Evolutionary conservation across 2,329 filamentous ascomycete genomes (phyloP).

Genomic region (Xylaria digitata): DNA sequence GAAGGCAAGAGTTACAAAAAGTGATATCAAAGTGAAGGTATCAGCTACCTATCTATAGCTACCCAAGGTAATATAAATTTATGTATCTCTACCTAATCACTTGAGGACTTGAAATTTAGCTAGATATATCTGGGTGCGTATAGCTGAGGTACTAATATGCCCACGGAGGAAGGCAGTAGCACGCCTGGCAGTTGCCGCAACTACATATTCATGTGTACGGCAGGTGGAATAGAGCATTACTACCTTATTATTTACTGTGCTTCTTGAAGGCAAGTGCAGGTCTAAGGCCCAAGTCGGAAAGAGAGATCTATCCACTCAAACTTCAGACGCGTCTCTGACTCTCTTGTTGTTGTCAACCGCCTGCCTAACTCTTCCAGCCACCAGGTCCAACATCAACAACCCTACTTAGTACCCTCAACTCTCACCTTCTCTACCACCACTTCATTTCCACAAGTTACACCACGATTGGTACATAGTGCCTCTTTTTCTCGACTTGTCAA

Average conservation of each 20-base stretch:
- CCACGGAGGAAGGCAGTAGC: neutral
- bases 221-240: neutral
- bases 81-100: no score
- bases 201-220: neutral
- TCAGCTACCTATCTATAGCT: no score
- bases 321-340: neutral
- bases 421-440: slow-evolving; percentile 23
- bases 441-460: slow-evolving; percentile 6
- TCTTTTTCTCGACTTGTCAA: slow-evolving; percentile 20
- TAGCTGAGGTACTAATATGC: neutral
- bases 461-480: slow-evolving; percentile 23
- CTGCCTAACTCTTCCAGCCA: slow-evolving; percentile 5
- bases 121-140: neutral
- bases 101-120: neutral
- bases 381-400: slow-evolving; percentile 9
- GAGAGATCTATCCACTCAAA: slow-evolving; percentile 1
- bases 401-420: slow-evolving; percentile 4
- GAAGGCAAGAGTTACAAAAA: no score
- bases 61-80: no score
- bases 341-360: neutral
- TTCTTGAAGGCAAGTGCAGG: neutral
- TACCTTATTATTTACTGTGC: neutral
- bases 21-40: no score
- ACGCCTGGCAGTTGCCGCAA: slow-evolving; percentile 5
- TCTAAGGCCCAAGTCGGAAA: slow-evolving; percentile 4